Evolutionary conservation across 2,329 filamentous ascomycete genomes (phyloP), one percentile per base, ranked within the genome.

Genomic region (Bertia moriformis): DNA sequence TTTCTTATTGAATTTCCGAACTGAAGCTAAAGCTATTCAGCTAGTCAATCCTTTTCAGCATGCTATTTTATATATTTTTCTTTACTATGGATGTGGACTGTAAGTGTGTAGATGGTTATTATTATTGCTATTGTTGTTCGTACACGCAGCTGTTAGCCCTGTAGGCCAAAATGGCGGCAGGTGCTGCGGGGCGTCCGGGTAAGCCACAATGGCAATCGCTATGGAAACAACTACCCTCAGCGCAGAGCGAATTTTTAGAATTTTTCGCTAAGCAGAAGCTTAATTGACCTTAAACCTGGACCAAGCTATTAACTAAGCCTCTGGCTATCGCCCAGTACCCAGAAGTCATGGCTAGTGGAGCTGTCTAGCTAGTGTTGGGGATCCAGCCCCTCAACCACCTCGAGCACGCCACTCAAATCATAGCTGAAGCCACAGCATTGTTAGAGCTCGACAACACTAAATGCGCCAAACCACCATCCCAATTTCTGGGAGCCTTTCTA

Each of bases 211-310:
- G n/a, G n/a, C n/a, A n/a, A n/a, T n/a, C n/a, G n/a, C n/a, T n/a
- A n/a, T n/a, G n/a, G n/a, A 29, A 29, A 29, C 24, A 29, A 29
- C 24, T 29, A 29, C 24, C n/a, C 24, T 29, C 24, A 29, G 24
- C 24, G 10, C 24, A 29, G 24, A 29, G 24, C 24, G 24, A 29
- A 29, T 29, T 29, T 29, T 29, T 29, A n/a, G n/a, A 29, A 29
- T 29, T 29, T 29, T n/a, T 29, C 24, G 24, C n/a, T 29, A 29
- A 29, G n/a, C n/a, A 29, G 24, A 29, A 29, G 24, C 24, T n/a
- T 29, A 29, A 29, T 29, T 29, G 24, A 29, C 24, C 24, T 29
- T n/a, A 29, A 29, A 10, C 24, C 24, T 29, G 24, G 10, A n/a
- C n/a, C 24, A 29, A 29, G 10, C 24, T 29, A 29, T 29, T 29